Conservation (phyloP, 257 asterid species). For the Capsicum chinense region DNA sequence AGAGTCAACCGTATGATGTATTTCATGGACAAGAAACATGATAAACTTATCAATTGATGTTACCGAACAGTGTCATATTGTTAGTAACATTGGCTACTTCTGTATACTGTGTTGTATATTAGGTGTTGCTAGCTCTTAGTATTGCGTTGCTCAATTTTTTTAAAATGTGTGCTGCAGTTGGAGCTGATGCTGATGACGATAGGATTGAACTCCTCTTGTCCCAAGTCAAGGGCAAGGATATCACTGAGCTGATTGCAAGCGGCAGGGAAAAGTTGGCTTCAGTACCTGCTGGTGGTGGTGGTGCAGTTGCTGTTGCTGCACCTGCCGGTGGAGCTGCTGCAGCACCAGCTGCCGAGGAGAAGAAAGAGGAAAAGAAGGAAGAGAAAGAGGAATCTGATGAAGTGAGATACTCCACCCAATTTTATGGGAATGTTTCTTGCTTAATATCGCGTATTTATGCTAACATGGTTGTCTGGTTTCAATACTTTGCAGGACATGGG, state of each 20-base stretch:
- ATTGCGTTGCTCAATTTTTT: background rate
- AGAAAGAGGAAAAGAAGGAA: conserved; percentile 26
- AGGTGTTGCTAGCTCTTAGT: too few relatives aligned
- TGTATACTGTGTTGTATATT: background rate
- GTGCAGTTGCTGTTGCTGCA: conserved; percentile 29
- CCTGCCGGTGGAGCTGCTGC: conserved; percentile 26
- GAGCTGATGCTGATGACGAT: conserved; percentile 48
- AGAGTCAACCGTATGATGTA: background rate
- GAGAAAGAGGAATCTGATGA: conserved; percentile 29
- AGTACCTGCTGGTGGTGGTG: conserved; percentile 33
- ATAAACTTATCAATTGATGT: background rate
- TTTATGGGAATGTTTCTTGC: background rate
- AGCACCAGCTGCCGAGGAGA: conserved; percentile 25
- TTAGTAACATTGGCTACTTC: background rate
- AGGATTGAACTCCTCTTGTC: conserved; percentile 44
- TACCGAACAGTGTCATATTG: too few relatives aligned
- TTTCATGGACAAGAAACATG: background rate
- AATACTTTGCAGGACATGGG: conserved; percentile 28
- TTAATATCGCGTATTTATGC: background rate
- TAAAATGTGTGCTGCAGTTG: conserved; percentile 1
- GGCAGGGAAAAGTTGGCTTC: conserved; percentile 35
- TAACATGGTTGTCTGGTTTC: background rate
- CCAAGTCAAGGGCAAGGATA: conserved; percentile 51
- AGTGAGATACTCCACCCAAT: background rate
- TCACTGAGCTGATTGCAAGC: conserved; percentile 41